phyloP scores from a whole-genome alignment of 2,329 filamentous ascomycete genomes.

The Paramyrothecium sp. region DNA sequence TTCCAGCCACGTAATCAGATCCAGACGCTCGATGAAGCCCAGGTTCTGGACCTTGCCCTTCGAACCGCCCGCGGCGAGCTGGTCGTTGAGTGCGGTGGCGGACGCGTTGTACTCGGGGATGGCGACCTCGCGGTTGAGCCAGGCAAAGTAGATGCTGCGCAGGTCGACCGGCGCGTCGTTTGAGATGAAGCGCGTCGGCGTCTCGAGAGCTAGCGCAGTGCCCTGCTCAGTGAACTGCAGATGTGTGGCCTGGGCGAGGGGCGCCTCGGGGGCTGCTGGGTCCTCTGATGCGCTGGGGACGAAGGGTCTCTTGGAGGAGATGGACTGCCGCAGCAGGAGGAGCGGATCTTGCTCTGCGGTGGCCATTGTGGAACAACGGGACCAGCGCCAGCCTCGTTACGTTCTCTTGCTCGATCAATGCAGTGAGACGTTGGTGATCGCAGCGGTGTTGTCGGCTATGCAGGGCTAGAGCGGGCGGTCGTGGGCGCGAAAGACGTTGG shows the following conservation, averaged over 20 bases:
- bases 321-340: conserved; percentile 78
- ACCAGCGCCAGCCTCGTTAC: not conserved
- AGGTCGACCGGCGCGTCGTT: conserved; percentile 74
- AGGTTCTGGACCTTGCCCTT: conserved; percentile 78
- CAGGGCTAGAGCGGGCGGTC: not conserved
- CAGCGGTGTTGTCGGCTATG: not conserved
- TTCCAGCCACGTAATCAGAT: conserved; percentile 90
- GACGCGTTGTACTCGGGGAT: conserved; percentile 90
- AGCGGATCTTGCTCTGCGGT: conserved; percentile 71
- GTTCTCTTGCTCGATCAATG: not conserved
- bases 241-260: conserved; percentile 74
- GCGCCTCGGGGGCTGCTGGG: conserved; percentile 57
- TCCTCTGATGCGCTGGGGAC: conserved; percentile 72
- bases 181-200: conserved; percentile 85
- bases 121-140: conserved; percentile 86
- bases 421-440: not conserved
- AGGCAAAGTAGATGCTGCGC: conserved; percentile 94
- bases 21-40: conserved; percentile 86
- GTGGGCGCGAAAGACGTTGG: not conserved
- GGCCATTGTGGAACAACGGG: conserved; percentile 46
- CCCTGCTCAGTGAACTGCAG: conserved; percentile 68
- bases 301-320: conserved; percentile 68
- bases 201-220: conserved; percentile 65
- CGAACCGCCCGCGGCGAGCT: conserved; percentile 61
- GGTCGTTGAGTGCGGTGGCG: conserved; percentile 76